Evolutionary conservation across 441 rosid genomes (phyloP).

Genomic region (Erodium chrysanthum): DNA sequence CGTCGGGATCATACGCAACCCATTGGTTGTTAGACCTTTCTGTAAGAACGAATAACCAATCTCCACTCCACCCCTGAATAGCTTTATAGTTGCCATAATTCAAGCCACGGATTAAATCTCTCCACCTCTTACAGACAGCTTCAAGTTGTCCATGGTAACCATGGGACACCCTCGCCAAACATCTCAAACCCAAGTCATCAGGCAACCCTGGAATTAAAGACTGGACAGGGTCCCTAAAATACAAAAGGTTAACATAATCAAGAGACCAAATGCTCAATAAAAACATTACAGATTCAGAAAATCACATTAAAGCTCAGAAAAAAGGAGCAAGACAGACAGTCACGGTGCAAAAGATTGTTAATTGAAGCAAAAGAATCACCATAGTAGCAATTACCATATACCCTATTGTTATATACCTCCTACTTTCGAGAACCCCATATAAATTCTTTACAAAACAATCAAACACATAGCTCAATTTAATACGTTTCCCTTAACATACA

Average conservation of each 20-base stretch:
- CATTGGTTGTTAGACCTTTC: slow-evolving; percentile 58
- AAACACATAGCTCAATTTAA: not conserved
- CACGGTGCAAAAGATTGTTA: not conserved
- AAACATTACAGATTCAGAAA: not conserved
- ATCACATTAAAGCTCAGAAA: not conserved
- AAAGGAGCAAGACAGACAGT: not conserved
- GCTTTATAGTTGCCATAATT: slow-evolving; percentile 47
- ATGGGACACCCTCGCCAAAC: slow-evolving; percentile 62
- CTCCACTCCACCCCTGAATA: slow-evolving; percentile 49
- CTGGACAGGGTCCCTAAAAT: slow-evolving; percentile 40
- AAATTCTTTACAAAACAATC: not conserved
- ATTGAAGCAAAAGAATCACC: not conserved
- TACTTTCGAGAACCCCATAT: not conserved
- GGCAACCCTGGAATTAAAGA: slow-evolving; percentile 63
- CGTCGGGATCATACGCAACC: slow-evolving; percentile 73
- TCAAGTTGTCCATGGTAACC: slow-evolving; percentile 59
- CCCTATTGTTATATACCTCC: not conserved
- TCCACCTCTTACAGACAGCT: slow-evolving; percentile 65
- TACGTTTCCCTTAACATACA: no score
- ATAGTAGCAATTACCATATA: no score
- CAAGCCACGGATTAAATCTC: slow-evolving; percentile 43
- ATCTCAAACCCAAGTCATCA: slow-evolving; percentile 61
- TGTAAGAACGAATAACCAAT: slow-evolving; percentile 69
- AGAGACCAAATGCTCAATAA: not conserved
- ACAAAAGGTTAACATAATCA: not conserved